A percentile compares a stretch with the other conserved stretches of the same genome.
Evolutionary conservation across 1,139 yeast species (phyloP).

Genomic region (Candida albicans): DNA sequence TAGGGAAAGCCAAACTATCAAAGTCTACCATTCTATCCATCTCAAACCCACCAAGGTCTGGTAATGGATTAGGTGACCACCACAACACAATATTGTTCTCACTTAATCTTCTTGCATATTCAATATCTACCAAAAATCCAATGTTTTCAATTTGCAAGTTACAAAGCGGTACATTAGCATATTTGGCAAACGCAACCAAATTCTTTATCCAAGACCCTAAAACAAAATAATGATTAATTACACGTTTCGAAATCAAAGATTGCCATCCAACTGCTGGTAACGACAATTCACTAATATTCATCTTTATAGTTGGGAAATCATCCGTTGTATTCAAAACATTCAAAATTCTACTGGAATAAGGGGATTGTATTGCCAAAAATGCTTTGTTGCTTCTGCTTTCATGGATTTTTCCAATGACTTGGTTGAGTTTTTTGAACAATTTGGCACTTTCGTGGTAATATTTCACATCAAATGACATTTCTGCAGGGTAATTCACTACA

Average conservation of each 20-base stretch:
- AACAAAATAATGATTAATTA: slow-evolving; percentile 70
- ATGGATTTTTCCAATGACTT: slow-evolving; percentile 54
- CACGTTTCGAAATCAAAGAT: slow-evolving; percentile 60
- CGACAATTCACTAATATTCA: slow-evolving; percentile 54
- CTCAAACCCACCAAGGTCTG: slow-evolving; percentile 87
- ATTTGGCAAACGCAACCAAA: slow-evolving; percentile 63
- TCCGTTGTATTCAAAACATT: slow-evolving; percentile 43
- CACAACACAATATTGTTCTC: slow-evolving; percentile 73
- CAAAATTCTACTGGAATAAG: slow-evolving; percentile 49
- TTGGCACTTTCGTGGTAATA: slow-evolving; percentile 52
- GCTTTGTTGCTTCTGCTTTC: slow-evolving; percentile 71
- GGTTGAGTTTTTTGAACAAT: slow-evolving; percentile 54
- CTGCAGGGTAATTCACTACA: slow-evolving; percentile 52
- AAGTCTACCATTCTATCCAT: slow-evolving; percentile 54
- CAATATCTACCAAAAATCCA: slow-evolving; percentile 79
- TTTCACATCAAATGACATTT: slow-evolving; percentile 50
- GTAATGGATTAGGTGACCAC: slow-evolving; percentile 86
- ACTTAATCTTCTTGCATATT: slow-evolving; percentile 75
- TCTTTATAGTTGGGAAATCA: slow-evolving; percentile 66
- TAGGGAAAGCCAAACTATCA: slow-evolving; percentile 69
- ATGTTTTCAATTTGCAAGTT: slow-evolving; percentile 76
- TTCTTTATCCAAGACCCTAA: slow-evolving; percentile 75
- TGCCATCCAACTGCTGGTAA: slow-evolving; percentile 92
- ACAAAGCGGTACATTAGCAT: slow-evolving; percentile 82
- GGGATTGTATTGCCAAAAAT: slow-evolving; percentile 72